phyloP scores from a whole-genome alignment of 139 green algal species.

The Coelastrella sp. region DNA sequence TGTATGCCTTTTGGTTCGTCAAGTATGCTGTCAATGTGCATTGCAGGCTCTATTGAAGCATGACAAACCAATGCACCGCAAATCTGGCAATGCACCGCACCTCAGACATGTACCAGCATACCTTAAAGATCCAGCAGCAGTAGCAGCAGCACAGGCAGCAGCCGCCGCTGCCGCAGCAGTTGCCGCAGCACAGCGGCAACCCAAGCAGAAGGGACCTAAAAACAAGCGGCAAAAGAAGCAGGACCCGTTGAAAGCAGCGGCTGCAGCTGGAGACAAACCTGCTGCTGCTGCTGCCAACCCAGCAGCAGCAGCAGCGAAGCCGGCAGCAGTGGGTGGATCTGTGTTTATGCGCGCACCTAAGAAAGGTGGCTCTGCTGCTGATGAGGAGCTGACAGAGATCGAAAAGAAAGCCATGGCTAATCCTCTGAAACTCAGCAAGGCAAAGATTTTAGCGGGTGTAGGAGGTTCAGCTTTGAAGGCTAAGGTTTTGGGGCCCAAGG shows the following conservation, averaged over 20 bases:
- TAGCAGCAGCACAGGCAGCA: slow-evolving; percentile 36
- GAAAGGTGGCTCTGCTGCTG: slow-evolving; percentile 44
- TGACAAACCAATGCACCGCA: slow-evolving; percentile 81
- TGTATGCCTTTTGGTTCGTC: too few species aligned
- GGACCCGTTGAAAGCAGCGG: slow-evolving; percentile 17
- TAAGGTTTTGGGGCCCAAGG: background rate
- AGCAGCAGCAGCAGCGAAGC: slow-evolving; percentile 2
- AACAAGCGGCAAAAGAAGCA: background rate
- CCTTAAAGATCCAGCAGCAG: slow-evolving; percentile 65
- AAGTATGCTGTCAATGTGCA: too few species aligned
- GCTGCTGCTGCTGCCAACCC: background rate
- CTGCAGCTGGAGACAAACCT: background rate
- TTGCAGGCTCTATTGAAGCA: slow-evolving; percentile 83
- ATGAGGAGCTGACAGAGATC: slow-evolving; percentile 48
- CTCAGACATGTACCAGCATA: slow-evolving; percentile 88
- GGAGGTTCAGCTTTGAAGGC: slow-evolving; percentile 22
- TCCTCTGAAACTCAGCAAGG: slow-evolving; percentile 34
- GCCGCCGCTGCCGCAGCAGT: slow-evolving; percentile 6
- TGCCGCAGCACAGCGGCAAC: slow-evolving; percentile 16
- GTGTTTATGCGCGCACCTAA: slow-evolving; percentile 63
- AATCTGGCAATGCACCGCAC: slow-evolving; percentile 67
- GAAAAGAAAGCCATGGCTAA: slow-evolving; percentile 42
- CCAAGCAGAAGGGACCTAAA: slow-evolving; percentile 17
- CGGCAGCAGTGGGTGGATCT: slow-evolving; percentile 11
- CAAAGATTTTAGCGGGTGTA: slow-evolving; percentile 30